phyloP scores from a whole-genome alignment of 2,329 filamentous ascomycete genomes.

The Alternaria solani region DNA sequence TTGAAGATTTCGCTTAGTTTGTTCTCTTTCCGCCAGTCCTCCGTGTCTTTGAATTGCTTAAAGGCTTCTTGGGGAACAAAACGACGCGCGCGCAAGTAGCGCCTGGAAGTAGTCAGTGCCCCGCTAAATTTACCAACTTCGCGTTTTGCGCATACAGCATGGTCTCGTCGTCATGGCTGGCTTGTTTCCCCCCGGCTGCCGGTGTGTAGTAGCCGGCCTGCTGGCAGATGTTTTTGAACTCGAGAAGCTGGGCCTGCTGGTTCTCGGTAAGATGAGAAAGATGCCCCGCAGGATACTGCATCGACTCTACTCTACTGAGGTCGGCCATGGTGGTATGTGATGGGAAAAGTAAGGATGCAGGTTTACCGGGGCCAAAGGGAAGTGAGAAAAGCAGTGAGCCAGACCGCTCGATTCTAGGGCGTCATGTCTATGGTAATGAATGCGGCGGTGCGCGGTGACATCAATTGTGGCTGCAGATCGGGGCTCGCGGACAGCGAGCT shows the following conservation, averaged over 20 bases:
- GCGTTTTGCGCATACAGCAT: conserved; percentile 64
- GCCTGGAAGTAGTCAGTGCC: conserved; percentile 61
- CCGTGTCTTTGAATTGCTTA: conserved; percentile 85
- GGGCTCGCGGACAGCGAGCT: conserved; percentile 25
- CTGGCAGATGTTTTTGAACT: conserved; percentile 75
- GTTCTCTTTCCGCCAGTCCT: conserved; percentile 84
- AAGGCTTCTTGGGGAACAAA: conserved; percentile 81
- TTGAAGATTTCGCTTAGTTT: conserved; percentile 81
- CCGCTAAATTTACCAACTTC: conserved; percentile 20
- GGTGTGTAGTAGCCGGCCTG: conserved; percentile 71
- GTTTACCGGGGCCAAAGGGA: conserved; percentile 6
- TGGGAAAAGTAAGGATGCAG: conserved; percentile 1
- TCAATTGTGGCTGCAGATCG: conserved; percentile 30
- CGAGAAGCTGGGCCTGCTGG: conserved; percentile 71
- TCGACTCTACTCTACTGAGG: conserved; percentile 50
- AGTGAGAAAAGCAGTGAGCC: conserved; percentile 18
- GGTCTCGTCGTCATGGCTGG: conserved; percentile 76
- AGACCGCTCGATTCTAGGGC: conserved; percentile 27
- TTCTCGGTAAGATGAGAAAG: conserved; percentile 75
- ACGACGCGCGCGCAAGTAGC: conserved; percentile 84
- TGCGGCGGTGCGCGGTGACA: conserved; percentile 41
- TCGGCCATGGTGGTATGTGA: conserved; percentile 39
- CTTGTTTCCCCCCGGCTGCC: conserved; percentile 46
- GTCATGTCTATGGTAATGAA: conserved; percentile 30
- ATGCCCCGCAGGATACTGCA: conserved; percentile 77